phyloP scores from a whole-genome alignment of 176 grass and related monocot species.

The Paspalum vaginatum region DNA sequence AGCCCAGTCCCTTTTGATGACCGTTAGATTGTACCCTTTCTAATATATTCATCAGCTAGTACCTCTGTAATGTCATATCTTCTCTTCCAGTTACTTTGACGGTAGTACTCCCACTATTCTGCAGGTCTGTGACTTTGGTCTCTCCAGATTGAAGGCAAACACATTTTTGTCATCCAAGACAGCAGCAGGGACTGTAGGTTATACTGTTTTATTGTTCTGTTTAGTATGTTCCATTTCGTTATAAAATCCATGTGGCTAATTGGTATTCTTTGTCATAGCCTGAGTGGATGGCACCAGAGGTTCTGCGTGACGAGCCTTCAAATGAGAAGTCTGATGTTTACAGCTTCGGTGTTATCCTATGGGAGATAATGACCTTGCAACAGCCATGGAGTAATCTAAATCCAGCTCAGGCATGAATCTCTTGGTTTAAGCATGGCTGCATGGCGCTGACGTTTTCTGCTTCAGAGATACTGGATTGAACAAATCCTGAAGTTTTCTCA shows the following conservation, averaged over 20 bases:
- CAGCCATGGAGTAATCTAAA: conserved; percentile 83
- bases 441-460: conserved; percentile 3
- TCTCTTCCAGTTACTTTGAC: neutral
- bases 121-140: conserved; percentile 83
- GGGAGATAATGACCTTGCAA: conserved; percentile 93
- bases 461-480: neutral
- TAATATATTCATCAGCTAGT: neutral
- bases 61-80: neutral
- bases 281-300: conserved; percentile 96
- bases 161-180: conserved; percentile 88
- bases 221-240: neutral
- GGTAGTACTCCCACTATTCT: conserved; percentile 14
- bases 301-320: conserved; percentile 70
- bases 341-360: conserved; percentile 81
- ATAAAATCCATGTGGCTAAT: conserved; percentile 6
- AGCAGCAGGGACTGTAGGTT: conserved; percentile 83
- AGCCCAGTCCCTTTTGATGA: conserved; percentile 1
- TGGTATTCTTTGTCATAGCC: conserved; percentile 47
- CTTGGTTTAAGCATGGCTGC: conserved; percentile 34
- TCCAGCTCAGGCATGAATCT: conserved; percentile 59
- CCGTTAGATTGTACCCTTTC: neutral
- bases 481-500: conserved; percentile 15
- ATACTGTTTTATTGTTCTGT: neutral
- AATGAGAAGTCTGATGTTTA: conserved; percentile 97
- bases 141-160: conserved; percentile 86